Conservation (phyloP, 2,329 filamentous ascomycete species). For the Alternaria triticina region DNA sequence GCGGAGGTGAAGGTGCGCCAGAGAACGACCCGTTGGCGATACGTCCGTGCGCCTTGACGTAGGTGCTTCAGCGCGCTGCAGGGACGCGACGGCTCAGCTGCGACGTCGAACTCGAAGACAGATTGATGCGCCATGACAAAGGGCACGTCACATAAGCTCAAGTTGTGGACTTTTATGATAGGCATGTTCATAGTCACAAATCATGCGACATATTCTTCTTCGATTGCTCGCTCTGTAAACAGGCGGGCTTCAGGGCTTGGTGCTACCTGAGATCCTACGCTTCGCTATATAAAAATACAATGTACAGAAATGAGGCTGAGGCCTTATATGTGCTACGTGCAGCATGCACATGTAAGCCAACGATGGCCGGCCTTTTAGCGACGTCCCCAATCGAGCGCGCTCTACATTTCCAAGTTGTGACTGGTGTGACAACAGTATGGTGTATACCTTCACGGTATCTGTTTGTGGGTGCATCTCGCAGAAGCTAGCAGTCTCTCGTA, state of each 20-base stretch:
- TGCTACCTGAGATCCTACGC: not conserved
- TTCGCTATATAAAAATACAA: slow-evolving; percentile 4
- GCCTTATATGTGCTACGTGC: not conserved
- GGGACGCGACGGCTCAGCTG: not conserved
- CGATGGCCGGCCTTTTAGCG: not conserved
- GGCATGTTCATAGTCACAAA: not conserved
- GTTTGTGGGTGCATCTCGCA: not conserved
- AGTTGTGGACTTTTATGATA: not conserved
- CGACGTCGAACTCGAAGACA: not conserved
- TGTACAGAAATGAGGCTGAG: not conserved
- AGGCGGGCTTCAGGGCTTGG: not conserved
- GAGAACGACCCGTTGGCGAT: slow-evolving; percentile 6
- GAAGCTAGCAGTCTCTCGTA: not conserved
- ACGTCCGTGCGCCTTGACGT: slow-evolving; percentile 10
- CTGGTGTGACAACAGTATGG: not conserved
- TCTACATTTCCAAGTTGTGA: not conserved
- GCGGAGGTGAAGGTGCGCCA: slow-evolving; percentile 20
- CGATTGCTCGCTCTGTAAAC: not conserved
- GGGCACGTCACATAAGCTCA: not conserved
- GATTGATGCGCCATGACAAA: not conserved
- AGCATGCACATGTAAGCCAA: not conserved
- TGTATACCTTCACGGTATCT: not conserved
- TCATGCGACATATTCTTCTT: not conserved
- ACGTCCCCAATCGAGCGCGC: not conserved
- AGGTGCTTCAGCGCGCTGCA: not conserved